These are phyloP conservation scores for Mucor saturninus DNA, from an alignment of 371 early-diverging fungal species.

Conservation along the genomic window DNA sequence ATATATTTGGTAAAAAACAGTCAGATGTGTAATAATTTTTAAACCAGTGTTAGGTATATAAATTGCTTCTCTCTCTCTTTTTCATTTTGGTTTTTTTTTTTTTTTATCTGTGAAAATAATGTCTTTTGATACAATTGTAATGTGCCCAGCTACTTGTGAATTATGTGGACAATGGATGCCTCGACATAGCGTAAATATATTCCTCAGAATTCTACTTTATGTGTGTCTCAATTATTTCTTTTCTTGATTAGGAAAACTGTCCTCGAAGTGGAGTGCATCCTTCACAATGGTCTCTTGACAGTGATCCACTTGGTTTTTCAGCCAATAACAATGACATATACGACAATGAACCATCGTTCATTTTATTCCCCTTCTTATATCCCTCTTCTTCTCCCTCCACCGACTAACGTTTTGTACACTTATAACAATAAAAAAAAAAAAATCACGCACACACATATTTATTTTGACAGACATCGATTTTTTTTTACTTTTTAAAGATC, in stretches of 20 bases:
- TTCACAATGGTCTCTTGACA: slow-evolving; percentile 30
- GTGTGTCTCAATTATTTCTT: neutral
- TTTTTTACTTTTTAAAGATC: slow-evolving; percentile 35
- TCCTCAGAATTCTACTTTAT: neutral
- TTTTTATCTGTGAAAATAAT: neutral
- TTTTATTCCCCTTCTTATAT: too few species aligned
- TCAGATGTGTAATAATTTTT: slow-evolving; percentile 15
- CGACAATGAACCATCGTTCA: too few species aligned
- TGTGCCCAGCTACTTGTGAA: slow-evolving; percentile 41
- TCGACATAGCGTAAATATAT: slow-evolving; percentile 29
- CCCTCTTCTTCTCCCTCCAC: too few species aligned
- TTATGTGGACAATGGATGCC: slow-evolving; percentile 42
- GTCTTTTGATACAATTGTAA: neutral
- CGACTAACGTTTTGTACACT: too few species aligned
- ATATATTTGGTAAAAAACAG: slow-evolving; percentile 17
- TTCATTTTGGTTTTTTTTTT: neutral
- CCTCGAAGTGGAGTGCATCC: slow-evolving; percentile 42
- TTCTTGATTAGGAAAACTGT: slow-evolving; percentile 22
- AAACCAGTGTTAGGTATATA: neutral
- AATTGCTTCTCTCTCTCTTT: neutral
- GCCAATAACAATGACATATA: too few species aligned
- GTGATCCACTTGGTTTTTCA: too few species aligned
- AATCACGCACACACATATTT: slow-evolving; percentile 1
- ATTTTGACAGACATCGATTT: slow-evolving; percentile 9
- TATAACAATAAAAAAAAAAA: neutral